These are phyloP conservation scores for Backusella psychrophila DNA, from an alignment of 192 early-diverging fungal species.

Conservation along the genomic window DNA sequence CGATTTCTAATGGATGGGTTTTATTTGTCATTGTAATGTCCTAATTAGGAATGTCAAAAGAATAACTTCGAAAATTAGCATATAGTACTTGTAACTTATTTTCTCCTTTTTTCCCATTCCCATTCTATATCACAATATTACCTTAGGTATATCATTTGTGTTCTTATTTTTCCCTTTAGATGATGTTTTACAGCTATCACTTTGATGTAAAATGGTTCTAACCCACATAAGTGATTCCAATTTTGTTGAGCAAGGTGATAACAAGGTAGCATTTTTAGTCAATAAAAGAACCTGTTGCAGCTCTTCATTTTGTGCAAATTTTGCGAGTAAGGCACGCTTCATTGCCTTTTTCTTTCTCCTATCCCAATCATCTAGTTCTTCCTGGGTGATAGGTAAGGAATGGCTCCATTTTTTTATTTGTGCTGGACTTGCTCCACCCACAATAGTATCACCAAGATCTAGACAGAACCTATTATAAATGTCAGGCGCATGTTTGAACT, in stretches of 20 bases:
- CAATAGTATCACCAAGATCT: slow-evolving; percentile 6
- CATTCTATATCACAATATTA: background rate
- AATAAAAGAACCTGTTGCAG: background rate
- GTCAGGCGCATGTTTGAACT: background rate
- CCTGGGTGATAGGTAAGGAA: background rate
- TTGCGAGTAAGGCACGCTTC: slow-evolving; percentile 7
- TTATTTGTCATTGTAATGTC: background rate
- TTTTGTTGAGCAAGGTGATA: slow-evolving; percentile 15
- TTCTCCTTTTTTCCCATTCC: background rate
- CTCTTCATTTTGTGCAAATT: slow-evolving; percentile 27
- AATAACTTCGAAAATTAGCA: background rate
- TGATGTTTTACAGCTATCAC: background rate
- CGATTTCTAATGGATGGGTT: background rate
- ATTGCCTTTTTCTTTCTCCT: background rate
- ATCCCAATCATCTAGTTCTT: slow-evolving; percentile 10
- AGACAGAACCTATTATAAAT: slow-evolving; percentile 2
- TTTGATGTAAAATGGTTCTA: background rate
- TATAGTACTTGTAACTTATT: background rate
- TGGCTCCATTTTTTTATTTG: background rate
- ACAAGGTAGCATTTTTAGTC: background rate
- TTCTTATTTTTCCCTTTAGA: background rate
- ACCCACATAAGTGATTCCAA: slow-evolving; percentile 18
- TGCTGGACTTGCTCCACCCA: slow-evolving; percentile 1
- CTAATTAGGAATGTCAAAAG: background rate
- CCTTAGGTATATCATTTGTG: background rate